Base-by-base conservation (phyloP, 2,329 filamentous ascomycete genomes). In the Calonectria montana region DNA sequence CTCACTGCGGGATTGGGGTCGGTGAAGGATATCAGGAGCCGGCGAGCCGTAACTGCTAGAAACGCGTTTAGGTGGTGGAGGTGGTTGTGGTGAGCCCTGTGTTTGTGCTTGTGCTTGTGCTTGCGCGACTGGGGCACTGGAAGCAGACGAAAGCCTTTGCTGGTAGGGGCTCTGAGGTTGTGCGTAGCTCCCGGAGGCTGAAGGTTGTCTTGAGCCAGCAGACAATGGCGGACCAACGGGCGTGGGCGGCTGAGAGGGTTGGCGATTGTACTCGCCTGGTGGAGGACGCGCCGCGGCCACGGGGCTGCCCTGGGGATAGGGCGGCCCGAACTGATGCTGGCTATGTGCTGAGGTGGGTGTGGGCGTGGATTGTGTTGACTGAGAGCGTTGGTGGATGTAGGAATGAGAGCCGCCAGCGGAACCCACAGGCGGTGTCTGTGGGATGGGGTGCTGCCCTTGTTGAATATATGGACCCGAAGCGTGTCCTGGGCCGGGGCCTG, bases 281-380 rank as follows among this genome's bases (percentile, higher is more conserved):
- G 82, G 85, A 64, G 83, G 84, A 70, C 87, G 87, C 39, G 86
- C 80, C 39, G 85, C 80, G 48, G 84, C 81, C 50, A 88, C 81
- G 59, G 90, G 90, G 76, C 90, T 92, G 45, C 86, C 86, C 72
- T 90, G 88, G 27, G 80, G 81, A 74, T 88, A 89, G 31, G 87
- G 84, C 67, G 83, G 81, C 15, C 87, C 87, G 75, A 87, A 90
- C 10, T 86, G 86, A 55, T 88, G 88, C 80, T 91, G 90, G 77
- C 88, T 89, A 57, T 91, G 90, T 18, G 90, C 88, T 45, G 90
- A 91, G 8, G 89, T 91, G n/a, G 90, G 90, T 41, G 91, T 92
- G 13, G 89, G 84, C 29, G 87, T 88, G 15, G 90, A 91, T 67
- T 91, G 88, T 7, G 87, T 84, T 25, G 90, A 92, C 68, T 88